Evolutionary conservation across 805 yeast genomes (phyloP), one percentile per base, ranked within the genome.

Genomic region (Metschnikowia hibisci): DNA sequence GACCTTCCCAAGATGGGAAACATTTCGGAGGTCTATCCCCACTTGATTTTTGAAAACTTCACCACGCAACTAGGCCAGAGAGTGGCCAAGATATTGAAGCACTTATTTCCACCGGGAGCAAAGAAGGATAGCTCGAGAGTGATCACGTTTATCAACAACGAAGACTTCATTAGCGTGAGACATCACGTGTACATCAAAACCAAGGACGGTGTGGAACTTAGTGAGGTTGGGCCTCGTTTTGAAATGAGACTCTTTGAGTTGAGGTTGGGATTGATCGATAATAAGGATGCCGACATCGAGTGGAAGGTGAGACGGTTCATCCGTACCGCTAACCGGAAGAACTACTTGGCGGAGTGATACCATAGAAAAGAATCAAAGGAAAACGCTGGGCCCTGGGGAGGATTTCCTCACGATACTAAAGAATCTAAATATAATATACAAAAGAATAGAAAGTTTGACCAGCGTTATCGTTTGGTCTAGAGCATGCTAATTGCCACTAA

Each of bases 161-260:
- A 88, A 37, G 99, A 93, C 66, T 93, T 81, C 59, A 91, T 93
- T 47, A 80, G 89, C 48, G 97, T 93, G 4, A 78, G 99, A 64
- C 99, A 93, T 59, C 99, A 93, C 61, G 84, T 93, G 1, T 93
- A 86, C 61, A 96, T 89, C 4, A 83, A 80, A 60, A 88, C 96
- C 0, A 82, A 84, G 53, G 96, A 89, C 49, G 76, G 81, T 28
- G 96, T 89, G 2, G 98, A 93, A 62, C 66, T 93, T 44, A 90
- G 96, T 45, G 99, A 93, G 62, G 85, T 93, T 29, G 99, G 99
- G 0, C 99, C 99, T n/a, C 74, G 99, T 50, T 93, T 93, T 56
- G 99, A 93, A 66, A 90, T 93, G 98, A 79, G 89, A 61, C 69
- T 93, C 52, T 93, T 81, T 62, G 97, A 91, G 63, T 69, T 93